Base-by-base conservation (phyloP, 306 rosid genomes). In the Prunus kanzakura region DNA sequence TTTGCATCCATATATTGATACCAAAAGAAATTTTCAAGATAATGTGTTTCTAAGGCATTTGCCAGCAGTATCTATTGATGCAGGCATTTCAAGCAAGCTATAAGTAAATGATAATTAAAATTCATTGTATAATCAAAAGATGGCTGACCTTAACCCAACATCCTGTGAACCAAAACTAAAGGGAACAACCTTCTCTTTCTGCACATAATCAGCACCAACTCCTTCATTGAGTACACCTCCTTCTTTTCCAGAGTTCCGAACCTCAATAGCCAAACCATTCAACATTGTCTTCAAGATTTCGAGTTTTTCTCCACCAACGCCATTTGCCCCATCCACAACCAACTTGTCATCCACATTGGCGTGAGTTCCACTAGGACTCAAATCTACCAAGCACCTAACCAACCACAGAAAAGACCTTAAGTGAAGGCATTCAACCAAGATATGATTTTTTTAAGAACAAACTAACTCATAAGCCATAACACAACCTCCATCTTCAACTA, bases 141-240 rank as follows among this genome's bases (percentile, higher is more conserved):
- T 62, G 35, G 71, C 96, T 82, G 78, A 95, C 98, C 97, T 92
- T 75, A 77, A 78, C 77, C 93, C 93, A 29, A 85, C 78, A 27
- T 95, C 96, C 58, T 85, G 80, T 18, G 91, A 81, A 76, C 89
- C 86, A 88, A 95, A 90, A 35, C 90, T 80, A 68, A 38, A 68
- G 0, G 98, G 97, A 80, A 81, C 88, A 64, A 86, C 85, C 88
- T 92, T 95, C 88, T 95, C 98, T 84, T 95, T 95, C 84, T 95
- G 98, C 89, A 92, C 98, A 79, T 82, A 92, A 89, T 92, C 98
- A 70, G 98, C 98, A 55, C 98, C 98, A 32, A 90, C 98, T 58
- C 97, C 97, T 68, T 95, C 97, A 78, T 95, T 95, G 64, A 92
- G 86, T 35, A 90, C 85, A 35, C 97, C 98, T 75, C 85, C 92